Percentiles rank a stretch among this genome's conserved stretches.
These are phyloP conservation scores for Erigeron canadensis DNA, from an alignment of 129 eudicot genomes.

Conservation along the genomic window DNA sequence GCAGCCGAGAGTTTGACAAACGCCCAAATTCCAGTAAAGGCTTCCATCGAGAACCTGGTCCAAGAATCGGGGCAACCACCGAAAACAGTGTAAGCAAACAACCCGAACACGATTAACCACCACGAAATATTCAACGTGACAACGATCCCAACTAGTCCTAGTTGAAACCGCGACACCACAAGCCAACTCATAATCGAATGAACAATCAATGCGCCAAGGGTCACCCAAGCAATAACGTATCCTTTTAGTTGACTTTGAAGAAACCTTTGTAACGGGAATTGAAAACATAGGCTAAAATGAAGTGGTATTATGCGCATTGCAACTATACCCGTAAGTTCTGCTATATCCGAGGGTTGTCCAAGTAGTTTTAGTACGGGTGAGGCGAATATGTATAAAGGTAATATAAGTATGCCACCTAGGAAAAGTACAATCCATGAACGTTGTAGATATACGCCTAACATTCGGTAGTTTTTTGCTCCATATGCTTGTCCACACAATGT, in stretches of 20 bases:
- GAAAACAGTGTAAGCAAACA: constrained; percentile 39
- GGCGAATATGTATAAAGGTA: constrained; percentile 62
- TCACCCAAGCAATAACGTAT: constrained; percentile 62
- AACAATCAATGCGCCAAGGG: constrained; percentile 45
- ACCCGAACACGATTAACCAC: constrained; percentile 59
- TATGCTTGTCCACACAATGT: constrained; percentile 89
- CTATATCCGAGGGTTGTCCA: constrained; percentile 69
- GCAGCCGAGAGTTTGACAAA: constrained; percentile 81
- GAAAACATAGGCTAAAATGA: constrained; percentile 73
- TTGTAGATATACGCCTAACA: constrained; percentile 85
- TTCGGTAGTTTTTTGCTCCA: constrained; percentile 73
- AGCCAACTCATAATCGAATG: constrained; percentile 63
- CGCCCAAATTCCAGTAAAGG: constrained; percentile 70
- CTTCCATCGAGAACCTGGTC: constrained; percentile 71
- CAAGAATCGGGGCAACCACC: constrained; percentile 80
- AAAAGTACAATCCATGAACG: constrained; percentile 78
- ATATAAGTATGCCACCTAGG: constrained; percentile 41
- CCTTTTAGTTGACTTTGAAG: constrained; percentile 80
- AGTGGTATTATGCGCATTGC: constrained; percentile 56
- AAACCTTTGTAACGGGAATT: constrained; percentile 75
- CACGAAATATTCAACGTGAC: constrained; percentile 60
- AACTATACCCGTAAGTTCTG: constrained; percentile 72
- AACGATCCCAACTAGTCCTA: constrained; percentile 59
- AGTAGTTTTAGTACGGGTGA: constrained; percentile 60
- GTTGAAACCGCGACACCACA: constrained; percentile 39